A percentile compares a stretch with the other conserved stretches of the same genome.
phyloP scores from a whole-genome alignment of 139 green algal genomes.

The Tetraselmis striata region DNA sequence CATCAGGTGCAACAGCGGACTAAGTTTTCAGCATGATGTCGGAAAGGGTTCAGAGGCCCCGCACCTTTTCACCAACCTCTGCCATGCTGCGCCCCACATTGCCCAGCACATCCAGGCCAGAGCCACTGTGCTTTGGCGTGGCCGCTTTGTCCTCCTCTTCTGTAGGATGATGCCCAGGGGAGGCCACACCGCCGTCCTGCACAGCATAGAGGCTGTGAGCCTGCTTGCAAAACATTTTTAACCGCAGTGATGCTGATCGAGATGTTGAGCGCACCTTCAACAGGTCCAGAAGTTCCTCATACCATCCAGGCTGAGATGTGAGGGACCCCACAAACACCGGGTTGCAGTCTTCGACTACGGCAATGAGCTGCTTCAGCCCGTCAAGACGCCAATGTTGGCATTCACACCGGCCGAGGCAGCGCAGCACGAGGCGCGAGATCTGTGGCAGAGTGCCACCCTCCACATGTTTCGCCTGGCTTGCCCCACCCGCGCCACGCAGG shows the following conservation, averaged over 20 bases:
- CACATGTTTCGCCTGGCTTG: not conserved
- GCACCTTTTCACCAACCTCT: not conserved
- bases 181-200: not conserved
- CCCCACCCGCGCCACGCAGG: not conserved
- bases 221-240: too few relatives aligned
- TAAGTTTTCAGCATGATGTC: too few relatives aligned
- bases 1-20: too few relatives aligned
- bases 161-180: not conserved
- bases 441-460: not conserved
- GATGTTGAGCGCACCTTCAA: slow-evolving; percentile 10
- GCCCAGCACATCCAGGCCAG: not conserved
- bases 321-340: slow-evolving; percentile 11
- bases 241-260: too few relatives aligned
- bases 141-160: too few relatives aligned
- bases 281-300: slow-evolving; percentile 31
- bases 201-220: too few relatives aligned
- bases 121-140: not conserved
- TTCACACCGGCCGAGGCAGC: slow-evolving; percentile 6
- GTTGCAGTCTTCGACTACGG: not conserved
- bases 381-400: slow-evolving; percentile 15
- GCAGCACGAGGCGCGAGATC: not conserved
- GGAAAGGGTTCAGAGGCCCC: too few relatives aligned
- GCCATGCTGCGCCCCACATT: not conserved
- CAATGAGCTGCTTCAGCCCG: slow-evolving; percentile 12
- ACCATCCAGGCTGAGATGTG: slow-evolving; percentile 18